These are phyloP conservation scores for Cryptosporidium ubiquitum DNA, from an alignment of 169 alveolate genomes.

Conservation along the genomic window DNA sequence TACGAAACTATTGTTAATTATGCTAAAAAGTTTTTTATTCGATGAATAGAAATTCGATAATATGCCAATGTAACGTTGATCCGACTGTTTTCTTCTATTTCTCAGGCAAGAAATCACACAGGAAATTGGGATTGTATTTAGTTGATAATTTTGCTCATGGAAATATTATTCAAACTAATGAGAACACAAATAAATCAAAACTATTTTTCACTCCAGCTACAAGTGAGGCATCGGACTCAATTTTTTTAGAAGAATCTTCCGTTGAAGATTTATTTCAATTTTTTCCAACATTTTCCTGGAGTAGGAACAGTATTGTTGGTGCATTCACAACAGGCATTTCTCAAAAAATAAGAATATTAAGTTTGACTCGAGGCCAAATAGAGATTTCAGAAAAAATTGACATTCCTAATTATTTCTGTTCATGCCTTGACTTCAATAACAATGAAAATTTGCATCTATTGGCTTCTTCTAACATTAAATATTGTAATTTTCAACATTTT, in stretches of 20 bases:
- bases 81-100: conserved; percentile 51
- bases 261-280: not conserved
- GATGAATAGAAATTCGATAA: conserved; percentile 21
- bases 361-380: not conserved
- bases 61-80: conserved; percentile 37
- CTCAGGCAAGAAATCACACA: not conserved
- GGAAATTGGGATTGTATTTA: conserved; percentile 19
- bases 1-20: not conserved
- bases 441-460: conserved; percentile 14
- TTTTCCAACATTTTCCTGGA: conserved; percentile 42
- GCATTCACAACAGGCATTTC: conserved; percentile 47
- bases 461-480: conserved; percentile 18
- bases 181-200: not conserved
- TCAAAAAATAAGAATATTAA: not conserved
- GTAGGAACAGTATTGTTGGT: not conserved
- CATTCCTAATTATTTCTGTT: not conserved
- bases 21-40: not conserved
- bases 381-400: conserved; percentile 5
- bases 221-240: conserved; percentile 3
- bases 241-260: conserved; percentile 5
- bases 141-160: not conserved
- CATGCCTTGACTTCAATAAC: conserved; percentile 14
- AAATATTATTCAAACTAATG: not conserved
- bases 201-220: conserved; percentile 4
- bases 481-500: not conserved